phyloP scores from a whole-genome alignment of 805 yeast species.

The Saturnispora galanensis region DNA sequence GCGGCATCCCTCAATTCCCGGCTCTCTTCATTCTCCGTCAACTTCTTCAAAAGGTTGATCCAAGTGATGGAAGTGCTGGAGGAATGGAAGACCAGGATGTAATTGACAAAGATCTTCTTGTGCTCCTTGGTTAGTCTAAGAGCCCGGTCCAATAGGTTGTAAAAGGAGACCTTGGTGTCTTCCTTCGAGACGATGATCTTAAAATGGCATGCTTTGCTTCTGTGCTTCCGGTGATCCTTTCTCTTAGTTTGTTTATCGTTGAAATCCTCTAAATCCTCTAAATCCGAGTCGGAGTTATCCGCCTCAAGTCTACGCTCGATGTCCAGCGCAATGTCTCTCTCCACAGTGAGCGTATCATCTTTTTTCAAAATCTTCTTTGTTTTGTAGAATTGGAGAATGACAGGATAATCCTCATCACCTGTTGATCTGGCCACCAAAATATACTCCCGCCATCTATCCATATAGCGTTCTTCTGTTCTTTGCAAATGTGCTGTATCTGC shows the following conservation, averaged over 20 bases:
- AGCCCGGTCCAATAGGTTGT: slow-evolving; percentile 62
- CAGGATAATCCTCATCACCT: slow-evolving; percentile 39
- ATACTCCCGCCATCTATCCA: slow-evolving; percentile 75
- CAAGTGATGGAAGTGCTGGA: slow-evolving; percentile 48
- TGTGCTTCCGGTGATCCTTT: slow-evolving; percentile 11
- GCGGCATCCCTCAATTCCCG: slow-evolving; percentile 7
- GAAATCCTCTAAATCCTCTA: neutral
- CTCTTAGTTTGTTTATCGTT: slow-evolving; percentile 3
- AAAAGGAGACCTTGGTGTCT: slow-evolving; percentile 38
- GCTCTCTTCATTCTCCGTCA: slow-evolving; percentile 27
- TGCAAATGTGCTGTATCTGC: slow-evolving; percentile 15
- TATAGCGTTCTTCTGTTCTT: slow-evolving; percentile 36
- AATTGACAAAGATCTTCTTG: slow-evolving; percentile 18
- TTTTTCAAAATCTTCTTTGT: slow-evolving; percentile 28
- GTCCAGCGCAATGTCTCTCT: slow-evolving; percentile 2
- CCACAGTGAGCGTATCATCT: slow-evolving; percentile 8
- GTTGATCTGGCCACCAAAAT: slow-evolving; percentile 63
- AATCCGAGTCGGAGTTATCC: neutral
- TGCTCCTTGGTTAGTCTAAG: slow-evolving; percentile 36
- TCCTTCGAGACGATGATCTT: slow-evolving; percentile 11
- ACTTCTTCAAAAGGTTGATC: slow-evolving; percentile 46
- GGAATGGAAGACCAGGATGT: slow-evolving; percentile 48
- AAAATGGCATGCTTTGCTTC: slow-evolving; percentile 11
- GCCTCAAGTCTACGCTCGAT: slow-evolving; percentile 1
- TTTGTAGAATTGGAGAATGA: slow-evolving; percentile 55